Evolutionary conservation across 2,329 filamentous ascomycete genomes (phyloP), one percentile per base, ranked within the genome.

Genomic region (Purpureocillium takamizusanense): DNA sequence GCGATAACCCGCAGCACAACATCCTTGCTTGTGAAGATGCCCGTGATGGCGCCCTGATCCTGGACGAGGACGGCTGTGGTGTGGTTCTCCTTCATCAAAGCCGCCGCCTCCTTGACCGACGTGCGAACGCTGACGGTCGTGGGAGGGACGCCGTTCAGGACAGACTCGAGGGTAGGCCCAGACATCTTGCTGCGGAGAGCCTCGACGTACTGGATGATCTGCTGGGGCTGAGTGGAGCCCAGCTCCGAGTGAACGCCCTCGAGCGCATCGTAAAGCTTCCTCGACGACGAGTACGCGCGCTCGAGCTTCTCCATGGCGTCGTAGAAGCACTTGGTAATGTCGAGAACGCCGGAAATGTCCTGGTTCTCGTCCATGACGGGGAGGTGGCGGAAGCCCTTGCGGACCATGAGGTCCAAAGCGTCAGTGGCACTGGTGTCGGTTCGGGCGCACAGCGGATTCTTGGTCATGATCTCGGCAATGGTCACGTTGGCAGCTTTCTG

Each of bases 281-380:
- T 81, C n/a, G 92, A 98, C 13, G 92, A 97, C 48, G 87, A 88
- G 62, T 98, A 98, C 36, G 92, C 92, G 37, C 92, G 83, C 70
- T 98, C 92, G 43, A 98, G 70, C 71, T 98, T 98, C 71, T 98
- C 92, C 92, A 98, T 98, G 32, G 92, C 92, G 65, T 98, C 92
- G 65, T 98, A 98, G 65, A 98, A 98, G 66, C 92, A 98, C 66
- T 97, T 98, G 41, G 92, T 98, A 53, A 98, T 98, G 63, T 98
- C 92, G 39, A 98, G 70, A 49, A 98, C 89, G 69, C 92, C 92
- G 7, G 89, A 94, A 46, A 98, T 98, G 57, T 98, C 90, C 65
- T 98, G 92, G 62, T 98, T 97, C 70, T 98, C 92, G 63, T 98
- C 92, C 92, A 98, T 98, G 48, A 98, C 92, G 3, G 92, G 92